Evolutionary conservation across 1,139 yeast genomes (phyloP), one percentile per base, ranked within the genome.

Genomic region (Yamadazyma pseudoaaseri): DNA sequence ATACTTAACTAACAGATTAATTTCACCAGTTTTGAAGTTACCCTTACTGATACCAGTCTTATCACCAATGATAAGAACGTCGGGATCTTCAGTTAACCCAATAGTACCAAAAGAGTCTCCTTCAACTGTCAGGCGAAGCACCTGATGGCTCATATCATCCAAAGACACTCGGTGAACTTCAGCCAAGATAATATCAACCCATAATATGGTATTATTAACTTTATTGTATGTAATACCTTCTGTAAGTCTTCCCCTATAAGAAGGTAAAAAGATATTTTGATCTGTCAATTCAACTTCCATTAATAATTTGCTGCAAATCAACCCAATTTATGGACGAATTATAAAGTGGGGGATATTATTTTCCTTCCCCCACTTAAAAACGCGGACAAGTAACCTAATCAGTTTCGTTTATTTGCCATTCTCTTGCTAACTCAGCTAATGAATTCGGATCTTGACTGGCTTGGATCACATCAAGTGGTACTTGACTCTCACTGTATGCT

Each of bases 401-500:
- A 26, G 31, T 27, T 31, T 43, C 47, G 13, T 39, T 37, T 16
- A 47, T 45, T 21, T 48, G 45, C 86, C 89, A 82, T 42, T 78
- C 73, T 35, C 70, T 65, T 1, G 84, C 79, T 40, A 84, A 60
- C 37, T 82, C 87, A 14, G 73, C 76, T 75, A 84, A 77, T 1
- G 79, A 68, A 16, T 67, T 65, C 0, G 86, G 70, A 49, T 85
- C 79, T 42, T 77, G 54, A 18, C 86, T 70, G 1, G 97, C 96
- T 54, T 87, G 94, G 4, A 92, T 82, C 20, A 94, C 79, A 48
- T 92, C 99, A 34, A 76, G 68, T 0, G 99, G 98, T 2, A 92
- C 96, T 50, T 85, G 90, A 52, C 83, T 87, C 51, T 90, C 96
- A 3, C 95, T 78, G 52, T 86, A 92, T 36, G 87, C 95, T 45